Evolutionary conservation across 306 rosid genomes (phyloP).

Genomic region (Pachyrhizus erosus): DNA sequence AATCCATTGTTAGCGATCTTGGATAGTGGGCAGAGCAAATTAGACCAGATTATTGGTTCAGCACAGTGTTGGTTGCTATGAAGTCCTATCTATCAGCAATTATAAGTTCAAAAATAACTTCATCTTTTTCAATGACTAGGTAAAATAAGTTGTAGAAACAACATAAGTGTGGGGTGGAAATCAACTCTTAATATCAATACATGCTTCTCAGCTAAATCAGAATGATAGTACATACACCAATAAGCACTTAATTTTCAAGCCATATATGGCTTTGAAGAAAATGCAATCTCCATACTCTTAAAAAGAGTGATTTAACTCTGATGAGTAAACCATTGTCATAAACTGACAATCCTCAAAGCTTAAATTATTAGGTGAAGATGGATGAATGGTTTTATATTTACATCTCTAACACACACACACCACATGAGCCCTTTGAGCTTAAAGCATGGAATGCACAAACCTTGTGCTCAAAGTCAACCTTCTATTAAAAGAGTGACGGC

Average conservation of each 20-base stretch:
- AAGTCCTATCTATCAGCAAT: conserved; percentile 10
- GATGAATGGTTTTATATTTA: not conserved
- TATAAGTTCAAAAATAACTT: conserved; percentile 28
- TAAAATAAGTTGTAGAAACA: conserved; percentile 25
- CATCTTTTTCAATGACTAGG: not conserved
- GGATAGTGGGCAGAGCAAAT: not conserved
- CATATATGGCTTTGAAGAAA: conserved; percentile 19
- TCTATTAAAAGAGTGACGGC: not conserved
- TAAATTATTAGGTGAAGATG: not conserved
- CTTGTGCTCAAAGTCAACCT: not conserved
- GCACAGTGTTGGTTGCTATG: not conserved
- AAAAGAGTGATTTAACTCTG: not conserved
- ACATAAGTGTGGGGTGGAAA: not conserved
- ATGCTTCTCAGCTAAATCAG: conserved; percentile 6
- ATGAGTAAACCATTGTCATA: not conserved
- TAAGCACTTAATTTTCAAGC: not conserved
- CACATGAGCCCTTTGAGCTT: not conserved
- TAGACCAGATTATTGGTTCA: not conserved
- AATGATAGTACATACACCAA: not conserved
- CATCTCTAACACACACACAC: not conserved
- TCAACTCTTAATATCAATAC: conserved; percentile 21
- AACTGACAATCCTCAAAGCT: not conserved
- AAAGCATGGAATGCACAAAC: not conserved
- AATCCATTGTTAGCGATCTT: not conserved
- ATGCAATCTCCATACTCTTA: conserved; percentile 14